A percentile compares a stretch with the other conserved stretches of the same genome.
Conservation (phyloP, 108 stramenopile genomes). For the Fragilariopsis cylindrus region DNA sequence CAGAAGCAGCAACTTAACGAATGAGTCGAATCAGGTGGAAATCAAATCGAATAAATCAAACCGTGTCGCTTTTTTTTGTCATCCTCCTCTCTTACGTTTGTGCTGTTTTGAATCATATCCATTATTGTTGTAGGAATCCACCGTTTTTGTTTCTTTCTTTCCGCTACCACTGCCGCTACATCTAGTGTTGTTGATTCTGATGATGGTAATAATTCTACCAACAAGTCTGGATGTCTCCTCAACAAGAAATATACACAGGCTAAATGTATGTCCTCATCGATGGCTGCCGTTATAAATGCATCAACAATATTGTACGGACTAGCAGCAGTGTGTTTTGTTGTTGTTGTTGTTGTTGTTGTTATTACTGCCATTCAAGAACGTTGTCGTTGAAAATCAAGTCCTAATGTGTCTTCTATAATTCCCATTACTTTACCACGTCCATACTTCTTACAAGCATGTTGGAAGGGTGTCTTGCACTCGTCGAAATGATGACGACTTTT, state of each 20-base stretch:
- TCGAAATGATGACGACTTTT: not conserved
- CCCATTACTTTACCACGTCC: slow-evolving; percentile 11
- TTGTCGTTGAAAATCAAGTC: not conserved
- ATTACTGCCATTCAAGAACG: too few species aligned
- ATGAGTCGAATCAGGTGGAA: too few species aligned
- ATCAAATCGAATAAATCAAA: too few species aligned
- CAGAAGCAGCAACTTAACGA: too few species aligned
- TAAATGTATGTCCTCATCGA: not conserved
- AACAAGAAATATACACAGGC: not conserved
- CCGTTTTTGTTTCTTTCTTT: not conserved
- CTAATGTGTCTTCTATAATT: slow-evolving; percentile 16
- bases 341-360: too few species aligned
- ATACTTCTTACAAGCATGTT: slow-evolving; percentile 24
- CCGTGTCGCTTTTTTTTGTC: too few species aligned
- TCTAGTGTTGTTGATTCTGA: not conserved
- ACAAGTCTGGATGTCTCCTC: not conserved
- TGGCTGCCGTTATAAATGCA: too few species aligned
- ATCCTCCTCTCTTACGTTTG: too few species aligned
- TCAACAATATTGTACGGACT: too few species aligned
- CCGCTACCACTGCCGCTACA: not conserved
- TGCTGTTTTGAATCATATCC: too few species aligned
- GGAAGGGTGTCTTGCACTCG: not conserved
- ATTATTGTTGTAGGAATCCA: not conserved
- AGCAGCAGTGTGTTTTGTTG: too few species aligned
- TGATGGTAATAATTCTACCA: not conserved